These are phyloP conservation scores for Fusarium sp. DNA, from an alignment of 2,329 filamentous ascomycete genomes.

Conservation along the genomic window DNA sequence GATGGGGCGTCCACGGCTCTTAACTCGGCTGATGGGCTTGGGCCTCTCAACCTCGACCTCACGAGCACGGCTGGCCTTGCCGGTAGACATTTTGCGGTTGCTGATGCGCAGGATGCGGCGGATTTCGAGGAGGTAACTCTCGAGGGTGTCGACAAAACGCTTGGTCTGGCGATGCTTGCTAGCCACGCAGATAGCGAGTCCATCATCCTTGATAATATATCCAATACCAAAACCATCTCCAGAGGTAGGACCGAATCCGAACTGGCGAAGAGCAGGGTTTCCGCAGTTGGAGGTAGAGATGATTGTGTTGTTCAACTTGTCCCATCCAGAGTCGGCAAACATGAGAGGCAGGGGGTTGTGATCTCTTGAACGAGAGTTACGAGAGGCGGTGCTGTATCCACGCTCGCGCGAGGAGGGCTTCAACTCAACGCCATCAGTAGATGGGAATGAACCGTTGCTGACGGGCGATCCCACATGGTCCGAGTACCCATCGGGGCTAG, in stretches of 20 bases:
- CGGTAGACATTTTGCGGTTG: constrained; percentile 56
- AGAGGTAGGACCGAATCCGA: constrained; percentile 95
- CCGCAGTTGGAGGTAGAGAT: constrained; percentile 98
- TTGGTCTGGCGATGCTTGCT: constrained; percentile 95
- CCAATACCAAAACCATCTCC: constrained; percentile 97
- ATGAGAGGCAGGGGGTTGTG: constrained; percentile 75
- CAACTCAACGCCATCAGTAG: constrained; percentile 47
- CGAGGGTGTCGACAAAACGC: constrained; percentile 88
- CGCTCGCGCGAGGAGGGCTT: constrained; percentile 57
- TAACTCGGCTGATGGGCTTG: constrained; percentile 63
- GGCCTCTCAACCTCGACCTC: constrained; percentile 61
- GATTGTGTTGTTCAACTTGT: constrained; percentile 94
- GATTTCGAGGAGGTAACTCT: constrained; percentile 92
- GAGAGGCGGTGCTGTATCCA: constrained; percentile 66
- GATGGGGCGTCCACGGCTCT: constrained; percentile 80
- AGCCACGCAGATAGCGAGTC: constrained; percentile 89
- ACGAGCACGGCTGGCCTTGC: constrained; percentile 63
- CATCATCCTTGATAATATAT: constrained; percentile 90
- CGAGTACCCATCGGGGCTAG: constrained; percentile 69
- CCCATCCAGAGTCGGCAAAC: constrained; percentile 92
- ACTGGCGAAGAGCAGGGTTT: constrained; percentile 93
- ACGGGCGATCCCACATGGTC: constrained; percentile 58
- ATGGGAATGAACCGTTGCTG: constrained; percentile 61
- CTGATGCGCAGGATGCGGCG: constrained; percentile 83
- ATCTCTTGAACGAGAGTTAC: constrained; percentile 61